A percentile compares a stretch with the other conserved stretches of the same genome.
These are phyloP conservation scores for Schwanniomyces yamadae DNA, from an alignment of 805 yeast genomes.

Conservation along the genomic window DNA sequence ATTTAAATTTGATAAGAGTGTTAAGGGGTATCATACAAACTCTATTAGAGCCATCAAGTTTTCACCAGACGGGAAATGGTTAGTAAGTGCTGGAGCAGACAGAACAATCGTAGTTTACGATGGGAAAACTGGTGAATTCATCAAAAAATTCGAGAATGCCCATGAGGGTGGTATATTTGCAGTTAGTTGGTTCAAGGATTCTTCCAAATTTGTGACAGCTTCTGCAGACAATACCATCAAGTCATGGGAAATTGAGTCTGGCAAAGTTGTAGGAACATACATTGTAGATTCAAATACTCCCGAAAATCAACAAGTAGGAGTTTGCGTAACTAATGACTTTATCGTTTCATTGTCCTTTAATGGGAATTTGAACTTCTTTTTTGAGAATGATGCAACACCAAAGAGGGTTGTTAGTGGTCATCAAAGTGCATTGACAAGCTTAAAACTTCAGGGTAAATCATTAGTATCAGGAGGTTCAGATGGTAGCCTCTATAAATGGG, in stretches of 20 bases:
- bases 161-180: conserved; percentile 84
- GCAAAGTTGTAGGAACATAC: conserved; percentile 50
- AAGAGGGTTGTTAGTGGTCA: conserved; percentile 63
- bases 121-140: conserved; percentile 79
- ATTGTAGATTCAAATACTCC: conserved; percentile 36
- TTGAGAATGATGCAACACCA: conserved; percentile 35
- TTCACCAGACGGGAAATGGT: conserved; percentile 74
- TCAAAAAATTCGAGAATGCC: conserved; percentile 48
- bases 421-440: conserved; percentile 74
- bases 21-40: conserved; percentile 72
- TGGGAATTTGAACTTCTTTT: conserved; percentile 69
- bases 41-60: conserved; percentile 79
- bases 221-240: conserved; percentile 82
- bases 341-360: conserved; percentile 66
- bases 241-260: conserved; percentile 51
- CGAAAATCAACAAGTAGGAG: conserved; percentile 76
- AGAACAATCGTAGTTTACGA: conserved; percentile 75
- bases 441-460: conserved; percentile 28
- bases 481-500: conserved; percentile 71
- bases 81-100: conserved; percentile 85
- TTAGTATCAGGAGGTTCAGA: conserved; percentile 76
- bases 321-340: conserved; percentile 59
- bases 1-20: conserved; percentile 75
- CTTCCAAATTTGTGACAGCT: conserved; percentile 64
- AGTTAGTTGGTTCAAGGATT: conserved; percentile 63